phyloP scores from a whole-genome alignment of 148 eudicot genomes.

The Silene uniflora region DNA sequence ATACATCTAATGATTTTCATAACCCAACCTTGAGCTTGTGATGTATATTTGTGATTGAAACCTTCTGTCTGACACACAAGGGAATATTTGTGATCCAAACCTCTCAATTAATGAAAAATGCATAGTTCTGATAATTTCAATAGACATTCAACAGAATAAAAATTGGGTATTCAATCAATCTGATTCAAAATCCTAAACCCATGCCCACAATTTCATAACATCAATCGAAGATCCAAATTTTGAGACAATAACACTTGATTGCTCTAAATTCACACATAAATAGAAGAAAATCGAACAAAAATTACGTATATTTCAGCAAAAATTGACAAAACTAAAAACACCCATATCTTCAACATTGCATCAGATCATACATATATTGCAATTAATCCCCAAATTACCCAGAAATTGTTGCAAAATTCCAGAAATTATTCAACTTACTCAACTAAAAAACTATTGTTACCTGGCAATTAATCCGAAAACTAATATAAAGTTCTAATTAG shows the following conservation, averaged over 20 bases:
- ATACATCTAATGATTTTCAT: too few relatives aligned
- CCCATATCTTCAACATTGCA: constrained; percentile 18
- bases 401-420: background rate
- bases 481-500: too few relatives aligned
- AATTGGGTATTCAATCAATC: background rate
- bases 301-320: background rate
- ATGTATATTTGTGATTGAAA: too few relatives aligned
- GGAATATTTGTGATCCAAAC: constrained; percentile 10
- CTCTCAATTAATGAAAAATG: background rate
- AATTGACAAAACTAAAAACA: background rate
- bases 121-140: background rate
- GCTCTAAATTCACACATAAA: too few relatives aligned
- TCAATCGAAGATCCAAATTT: background rate
- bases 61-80: too few relatives aligned
- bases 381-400: constrained; percentile 11
- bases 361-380: background rate
- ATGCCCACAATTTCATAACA: background rate
- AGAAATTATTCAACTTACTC: background rate
- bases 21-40: too few relatives aligned
- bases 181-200: constrained; percentile 26
- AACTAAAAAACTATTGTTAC: too few relatives aligned
- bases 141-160: background rate
- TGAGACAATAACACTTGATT: too few relatives aligned
- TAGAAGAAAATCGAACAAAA: background rate
- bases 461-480: too few relatives aligned